Evolutionary conservation across 176 grass and related monocot genomes (phyloP), one percentile per base, ranked within the genome.

Genomic region (Urochloa ruziziensis): DNA sequence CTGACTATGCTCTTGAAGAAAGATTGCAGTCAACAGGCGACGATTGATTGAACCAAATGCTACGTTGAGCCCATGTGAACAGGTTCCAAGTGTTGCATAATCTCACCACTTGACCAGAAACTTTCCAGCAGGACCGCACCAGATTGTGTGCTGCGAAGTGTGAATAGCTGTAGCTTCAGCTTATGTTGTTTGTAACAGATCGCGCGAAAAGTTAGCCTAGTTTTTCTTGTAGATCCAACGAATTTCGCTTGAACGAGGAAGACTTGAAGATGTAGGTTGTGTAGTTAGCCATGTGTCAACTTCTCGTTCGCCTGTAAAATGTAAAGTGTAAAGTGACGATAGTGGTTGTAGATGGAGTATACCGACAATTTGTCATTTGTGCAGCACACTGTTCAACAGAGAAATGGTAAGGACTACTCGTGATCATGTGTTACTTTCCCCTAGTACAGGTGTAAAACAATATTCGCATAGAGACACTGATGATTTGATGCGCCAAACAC

Each of bases 281-380:
- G 27, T 61, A 44, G 67, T 21, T 78, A 47, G 62, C 32, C 34
- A 49, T 28, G 0, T 21, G 48, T 13, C 4, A 40, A 40, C 32
- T 61, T 10, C 42, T 49, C 19, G 10, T 62, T 29, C 70, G 16
- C 60, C 21, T 47, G 27, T 72, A 21, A 68, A 80, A 29, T 64
- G 66, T 43, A 25, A 44, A 40, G 37, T 40, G 6, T n/a, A n/a
- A n/a, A 27, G 24, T 46, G 23, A 69, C 16, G 23, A 24, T 46
- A 11, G 36, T 39, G 29, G 21, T 35, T 67, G 25, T 34, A 56
- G 7, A 77, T 30, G 11, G 37, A 66, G 25, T 37, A 28, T 44
- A 44, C 46, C n/a, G 11, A 54, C 47, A 29, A 16, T 10, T 32
- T 65, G 21, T n/a, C 18, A 80, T 89, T 74, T 80, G 47, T 74